Conservation (phyloP, 495 filamentous ascomycete species). For the Penicillium cosmopolitanum region DNA sequence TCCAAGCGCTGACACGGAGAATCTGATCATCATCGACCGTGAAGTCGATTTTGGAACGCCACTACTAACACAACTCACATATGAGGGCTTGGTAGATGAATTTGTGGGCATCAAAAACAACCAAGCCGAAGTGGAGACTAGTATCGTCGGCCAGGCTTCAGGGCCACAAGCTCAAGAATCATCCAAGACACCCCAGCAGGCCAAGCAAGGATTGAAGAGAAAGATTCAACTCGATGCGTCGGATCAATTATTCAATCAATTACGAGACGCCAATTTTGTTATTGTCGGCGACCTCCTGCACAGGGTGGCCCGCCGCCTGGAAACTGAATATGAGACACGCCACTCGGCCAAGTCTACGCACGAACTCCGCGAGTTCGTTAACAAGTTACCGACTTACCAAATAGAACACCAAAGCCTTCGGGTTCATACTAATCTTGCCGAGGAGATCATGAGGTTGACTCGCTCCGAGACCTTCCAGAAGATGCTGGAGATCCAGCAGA, state of each 20-base stretch:
- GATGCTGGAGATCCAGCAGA: constrained; percentile 91
- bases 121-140: constrained; percentile 90
- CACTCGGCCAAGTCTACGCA: constrained; percentile 84
- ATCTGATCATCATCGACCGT: constrained; percentile 91
- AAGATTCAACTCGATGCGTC: constrained; percentile 89
- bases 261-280: constrained; percentile 93
- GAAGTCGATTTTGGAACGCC: constrained; percentile 91
- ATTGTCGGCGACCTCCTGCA: constrained; percentile 88
- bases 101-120: constrained; percentile 85
- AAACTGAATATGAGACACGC: constrained; percentile 86
- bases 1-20: constrained; percentile 88
- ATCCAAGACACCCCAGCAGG: constrained; percentile 56
- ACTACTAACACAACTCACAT: constrained; percentile 92
- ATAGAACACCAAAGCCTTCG: constrained; percentile 90
- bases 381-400: constrained; percentile 88
- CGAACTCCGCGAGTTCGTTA: constrained; percentile 91
- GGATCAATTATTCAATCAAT: constrained; percentile 85
- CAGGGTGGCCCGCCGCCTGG: constrained; percentile 85
- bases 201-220: constrained; percentile 73
- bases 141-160: constrained; percentile 76
- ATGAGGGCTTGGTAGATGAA: constrained; percentile 96
- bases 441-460: constrained; percentile 93
- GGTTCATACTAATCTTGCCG: constrained; percentile 86
- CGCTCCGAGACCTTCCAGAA: constrained; percentile 85
- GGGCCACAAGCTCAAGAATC: constrained; percentile 56